Evolutionary conservation across 1,284 basidiomycete species (phyloP).

Genomic region (Vanrija humicola): DNA sequence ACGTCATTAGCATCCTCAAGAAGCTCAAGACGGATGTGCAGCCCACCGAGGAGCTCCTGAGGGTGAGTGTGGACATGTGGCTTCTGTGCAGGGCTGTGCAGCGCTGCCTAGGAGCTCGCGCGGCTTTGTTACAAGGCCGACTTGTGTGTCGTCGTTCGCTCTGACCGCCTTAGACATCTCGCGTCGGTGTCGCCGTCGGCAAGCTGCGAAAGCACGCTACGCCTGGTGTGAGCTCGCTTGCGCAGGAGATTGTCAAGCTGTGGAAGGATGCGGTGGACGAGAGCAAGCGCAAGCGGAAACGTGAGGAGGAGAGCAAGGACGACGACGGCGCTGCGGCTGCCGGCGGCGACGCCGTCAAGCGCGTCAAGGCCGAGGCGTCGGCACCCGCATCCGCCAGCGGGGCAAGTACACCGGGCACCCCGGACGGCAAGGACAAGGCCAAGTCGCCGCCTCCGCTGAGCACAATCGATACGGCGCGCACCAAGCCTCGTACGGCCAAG

Average conservation of each 20-base stretch:
- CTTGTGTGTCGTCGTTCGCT: not conserved
- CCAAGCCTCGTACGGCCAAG: conserved; percentile 60
- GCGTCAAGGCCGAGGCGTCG: not conserved
- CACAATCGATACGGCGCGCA: conserved; percentile 50
- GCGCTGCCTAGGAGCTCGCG: not conserved
- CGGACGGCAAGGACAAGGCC: not conserved
- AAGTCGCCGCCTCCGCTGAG: conserved; percentile 31
- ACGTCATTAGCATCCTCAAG: conserved; percentile 65
- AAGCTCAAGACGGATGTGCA: conserved; percentile 71
- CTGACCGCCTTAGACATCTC: conserved; percentile 54
- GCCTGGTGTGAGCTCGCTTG: conserved; percentile 71
- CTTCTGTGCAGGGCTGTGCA: not conserved
- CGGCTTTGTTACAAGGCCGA: not conserved
- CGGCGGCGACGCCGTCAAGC: not conserved
- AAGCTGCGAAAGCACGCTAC: conserved; percentile 74
- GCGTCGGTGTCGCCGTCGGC: conserved; percentile 86
- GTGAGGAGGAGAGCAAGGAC: conserved; percentile 15
- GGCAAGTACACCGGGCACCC: not conserved
- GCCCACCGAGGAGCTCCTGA: conserved; percentile 79
- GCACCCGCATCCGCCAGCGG: too few species aligned
- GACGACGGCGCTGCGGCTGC: not conserved
- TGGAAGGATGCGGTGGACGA: conserved; percentile 84
- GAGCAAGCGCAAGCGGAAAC: conserved; percentile 57
- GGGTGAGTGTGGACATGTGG: conserved; percentile 59
- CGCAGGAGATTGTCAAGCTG: conserved; percentile 88